Evolutionary conservation across 345 rosid species (phyloP).

Genomic region (Sonneratia alba): DNA sequence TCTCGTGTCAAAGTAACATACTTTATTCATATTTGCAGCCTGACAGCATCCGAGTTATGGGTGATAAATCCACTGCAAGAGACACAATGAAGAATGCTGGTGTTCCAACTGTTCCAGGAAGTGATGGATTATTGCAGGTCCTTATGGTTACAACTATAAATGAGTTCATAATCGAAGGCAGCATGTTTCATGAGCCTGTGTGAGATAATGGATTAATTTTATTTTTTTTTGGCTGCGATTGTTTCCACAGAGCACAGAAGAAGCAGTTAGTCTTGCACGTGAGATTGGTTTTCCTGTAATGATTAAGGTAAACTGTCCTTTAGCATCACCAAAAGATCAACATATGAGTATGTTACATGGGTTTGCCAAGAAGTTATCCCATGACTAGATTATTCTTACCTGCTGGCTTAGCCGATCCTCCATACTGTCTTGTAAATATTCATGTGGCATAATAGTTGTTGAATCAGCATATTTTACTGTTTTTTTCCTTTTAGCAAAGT

Average conservation of each 20-base stretch:
- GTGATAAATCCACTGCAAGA: constrained; percentile 94
- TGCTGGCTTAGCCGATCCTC: background rate
- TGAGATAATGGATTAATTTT: background rate
- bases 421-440: background rate
- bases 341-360: background rate
- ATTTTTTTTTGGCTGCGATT: constrained; percentile 5
- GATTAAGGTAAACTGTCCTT: constrained; percentile 59
- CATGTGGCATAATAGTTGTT: background rate
- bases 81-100: constrained; percentile 98
- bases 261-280: constrained; percentile 67
- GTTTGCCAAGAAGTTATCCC: background rate
- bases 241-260: constrained; percentile 72
- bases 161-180: background rate
- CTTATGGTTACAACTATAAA: background rate
- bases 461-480: background rate
- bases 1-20: too few species aligned
- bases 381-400: background rate
- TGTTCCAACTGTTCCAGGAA: constrained; percentile 98
- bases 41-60: constrained; percentile 94
- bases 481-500: background rate
- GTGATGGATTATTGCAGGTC: constrained; percentile 92
- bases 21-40: constrained; percentile 42
- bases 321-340: background rate
- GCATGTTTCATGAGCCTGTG: background rate
- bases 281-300: constrained; percentile 95